phyloP scores from a whole-genome alignment of 2,329 filamentous ascomycete genomes.

The Shiraia bambusicola region DNA sequence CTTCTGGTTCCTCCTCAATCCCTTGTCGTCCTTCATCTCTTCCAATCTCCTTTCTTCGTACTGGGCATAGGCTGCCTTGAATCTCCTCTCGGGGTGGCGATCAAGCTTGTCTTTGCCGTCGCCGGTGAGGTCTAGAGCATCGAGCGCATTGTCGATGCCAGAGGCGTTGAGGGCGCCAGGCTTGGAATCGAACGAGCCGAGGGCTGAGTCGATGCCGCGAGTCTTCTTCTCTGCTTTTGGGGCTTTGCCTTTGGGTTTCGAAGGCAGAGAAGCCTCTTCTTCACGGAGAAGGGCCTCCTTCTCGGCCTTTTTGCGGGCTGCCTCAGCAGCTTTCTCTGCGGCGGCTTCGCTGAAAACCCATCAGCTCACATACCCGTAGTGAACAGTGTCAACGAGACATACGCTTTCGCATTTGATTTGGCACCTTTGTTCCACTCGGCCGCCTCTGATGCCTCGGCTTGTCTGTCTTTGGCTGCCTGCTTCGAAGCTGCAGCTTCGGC shows the following conservation, averaged over 20 bases:
- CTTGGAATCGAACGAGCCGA: slow-evolving; percentile 43
- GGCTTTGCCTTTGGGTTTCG: slow-evolving; percentile 67
- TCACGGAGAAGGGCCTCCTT: slow-evolving; percentile 78
- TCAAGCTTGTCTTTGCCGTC: slow-evolving; percentile 72
- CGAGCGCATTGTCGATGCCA: slow-evolving; percentile 91
- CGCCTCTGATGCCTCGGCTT: slow-evolving; percentile 67
- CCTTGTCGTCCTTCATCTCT: slow-evolving; percentile 85
- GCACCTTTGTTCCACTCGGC: slow-evolving; percentile 81
- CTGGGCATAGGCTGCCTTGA: slow-evolving; percentile 79
- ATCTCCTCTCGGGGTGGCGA: slow-evolving; percentile 82
- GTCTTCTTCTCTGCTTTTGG: slow-evolving; percentile 58
- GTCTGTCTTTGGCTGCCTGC: slow-evolving; percentile 67
- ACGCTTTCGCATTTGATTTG: slow-evolving; percentile 89
- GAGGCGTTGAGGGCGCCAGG: slow-evolving; percentile 70
- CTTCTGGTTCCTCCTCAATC: slow-evolving; percentile 79
- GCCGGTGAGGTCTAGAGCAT: slow-evolving; percentile 73
- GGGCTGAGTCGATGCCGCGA: slow-evolving; percentile 68
- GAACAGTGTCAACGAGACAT: slow-evolving; percentile 16
- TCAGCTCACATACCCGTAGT: slow-evolving; percentile 5
- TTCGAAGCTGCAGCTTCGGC: slow-evolving; percentile 83
- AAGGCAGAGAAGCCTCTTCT: slow-evolving; percentile 72
- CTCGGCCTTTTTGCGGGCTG: slow-evolving; percentile 87
- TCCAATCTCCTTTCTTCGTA: slow-evolving; percentile 79
- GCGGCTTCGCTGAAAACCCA: slow-evolving; percentile 69
- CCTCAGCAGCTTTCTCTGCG: slow-evolving; percentile 78